Percentiles rank a stretch among this genome's conserved stretches.
Evolutionary conservation across 306 rosid species (phyloP).

Genomic region (Sicyos edulis): DNA sequence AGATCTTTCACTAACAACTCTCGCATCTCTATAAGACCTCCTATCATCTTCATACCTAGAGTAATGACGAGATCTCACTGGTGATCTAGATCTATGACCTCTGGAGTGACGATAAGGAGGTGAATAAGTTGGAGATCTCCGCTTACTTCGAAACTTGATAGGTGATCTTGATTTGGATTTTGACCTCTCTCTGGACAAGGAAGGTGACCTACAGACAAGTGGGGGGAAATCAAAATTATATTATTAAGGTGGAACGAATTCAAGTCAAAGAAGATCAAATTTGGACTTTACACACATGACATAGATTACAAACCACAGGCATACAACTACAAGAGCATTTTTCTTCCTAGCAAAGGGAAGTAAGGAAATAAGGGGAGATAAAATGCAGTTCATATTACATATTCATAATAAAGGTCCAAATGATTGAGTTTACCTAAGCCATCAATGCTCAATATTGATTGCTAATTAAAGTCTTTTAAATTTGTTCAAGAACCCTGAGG

Average conservation of each 20-base stretch:
- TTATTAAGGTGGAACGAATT: background rate
- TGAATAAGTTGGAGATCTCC: conserved; percentile 80
- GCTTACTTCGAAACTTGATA: conserved; percentile 52
- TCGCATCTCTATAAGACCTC: conserved; percentile 49
- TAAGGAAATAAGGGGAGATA: background rate
- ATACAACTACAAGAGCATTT: conserved; percentile 2
- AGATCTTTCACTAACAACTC: conserved; percentile 59
- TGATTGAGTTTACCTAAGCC: too few species aligned
- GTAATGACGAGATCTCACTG: conserved; percentile 34
- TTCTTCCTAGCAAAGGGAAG: background rate
- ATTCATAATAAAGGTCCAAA: background rate
- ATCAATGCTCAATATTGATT: too few species aligned
- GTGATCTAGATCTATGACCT: conserved; percentile 34
- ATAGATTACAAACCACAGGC: background rate
- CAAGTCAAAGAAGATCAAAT: background rate
- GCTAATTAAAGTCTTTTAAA: too few species aligned
- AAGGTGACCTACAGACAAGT: conserved; percentile 61
- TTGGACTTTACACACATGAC: background rate
- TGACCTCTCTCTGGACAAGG: conserved; percentile 50
- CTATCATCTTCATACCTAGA: conserved; percentile 50
- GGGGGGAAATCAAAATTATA: too few species aligned
- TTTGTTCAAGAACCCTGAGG: background rate
- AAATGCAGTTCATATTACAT: background rate
- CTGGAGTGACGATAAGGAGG: conserved; percentile 52
- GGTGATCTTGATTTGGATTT: conserved; percentile 86